Percentiles rank a stretch among this genome's conserved stretches.
Evolutionary conservation across 306 rosid genomes (phyloP).

Genomic region (Aeschynomene evenia): DNA sequence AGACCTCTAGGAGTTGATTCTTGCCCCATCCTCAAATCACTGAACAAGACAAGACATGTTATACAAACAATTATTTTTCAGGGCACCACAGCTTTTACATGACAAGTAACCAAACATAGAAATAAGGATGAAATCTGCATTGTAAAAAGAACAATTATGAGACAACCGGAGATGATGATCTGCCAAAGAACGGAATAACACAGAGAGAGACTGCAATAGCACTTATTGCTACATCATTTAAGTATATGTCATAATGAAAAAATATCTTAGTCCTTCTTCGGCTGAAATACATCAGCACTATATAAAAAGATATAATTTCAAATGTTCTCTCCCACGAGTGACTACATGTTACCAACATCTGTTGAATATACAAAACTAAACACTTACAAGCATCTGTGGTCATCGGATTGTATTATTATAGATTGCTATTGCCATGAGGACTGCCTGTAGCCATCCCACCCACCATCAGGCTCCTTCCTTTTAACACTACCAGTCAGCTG

Average conservation of each 20-base stretch:
- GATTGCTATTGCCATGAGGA: constrained; percentile 54
- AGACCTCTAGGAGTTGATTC: constrained; percentile 40
- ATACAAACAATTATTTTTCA: constrained; percentile 6
- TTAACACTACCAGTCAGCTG: constrained; percentile 54
- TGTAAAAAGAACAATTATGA: neutral
- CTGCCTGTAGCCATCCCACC: constrained; percentile 66
- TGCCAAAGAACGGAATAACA: constrained; percentile 12
- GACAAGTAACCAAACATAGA: neutral
- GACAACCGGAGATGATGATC: neutral
- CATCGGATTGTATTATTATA: constrained; percentile 28
- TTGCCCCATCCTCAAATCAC: constrained; percentile 51
- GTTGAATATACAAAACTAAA: constrained; percentile 40
- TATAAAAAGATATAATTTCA: constrained; percentile 26
- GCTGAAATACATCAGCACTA: constrained; percentile 34
- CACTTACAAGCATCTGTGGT: constrained; percentile 48
- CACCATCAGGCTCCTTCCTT: constrained; percentile 81
- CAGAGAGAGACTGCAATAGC: constrained; percentile 23
- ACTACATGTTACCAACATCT: constrained; percentile 37
- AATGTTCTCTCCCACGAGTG: constrained; percentile 25
- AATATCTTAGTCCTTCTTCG: constrained; percentile 24
- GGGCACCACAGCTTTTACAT: neutral
- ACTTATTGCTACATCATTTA: constrained; percentile 34
- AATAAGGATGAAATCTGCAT: neutral
- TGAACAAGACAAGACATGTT: constrained; percentile 44
- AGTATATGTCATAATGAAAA: constrained; percentile 30